These are phyloP conservation scores for Trebouxia sp. DNA, from an alignment of 139 green algal species.

Conservation along the genomic window DNA sequence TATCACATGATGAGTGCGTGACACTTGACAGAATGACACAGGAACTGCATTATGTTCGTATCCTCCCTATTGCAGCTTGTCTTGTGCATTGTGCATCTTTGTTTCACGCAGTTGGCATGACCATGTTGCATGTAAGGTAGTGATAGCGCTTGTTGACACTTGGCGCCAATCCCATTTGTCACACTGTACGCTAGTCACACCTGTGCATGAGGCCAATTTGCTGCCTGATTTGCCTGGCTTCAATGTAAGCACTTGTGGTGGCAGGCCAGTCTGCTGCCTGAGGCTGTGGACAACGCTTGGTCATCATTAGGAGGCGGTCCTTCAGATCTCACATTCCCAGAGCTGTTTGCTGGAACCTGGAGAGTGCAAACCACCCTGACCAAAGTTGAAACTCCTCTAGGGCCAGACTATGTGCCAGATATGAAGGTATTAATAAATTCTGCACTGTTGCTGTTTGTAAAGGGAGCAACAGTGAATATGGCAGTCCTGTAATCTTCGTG, in stretches of 20 bases:
- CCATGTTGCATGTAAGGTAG: too few relatives aligned
- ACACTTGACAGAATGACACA: too few relatives aligned
- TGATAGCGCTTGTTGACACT: too few relatives aligned
- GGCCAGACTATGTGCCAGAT: slow-evolving; percentile 67
- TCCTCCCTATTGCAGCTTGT: too few relatives aligned
- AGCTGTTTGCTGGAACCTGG: slow-evolving; percentile 63
- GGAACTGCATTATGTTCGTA: too few relatives aligned
- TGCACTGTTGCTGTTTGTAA: neutral
- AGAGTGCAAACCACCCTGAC: slow-evolving; percentile 56
- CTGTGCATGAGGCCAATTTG: neutral
- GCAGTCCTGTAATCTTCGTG: too few relatives aligned
- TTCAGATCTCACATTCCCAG: slow-evolving; percentile 61
- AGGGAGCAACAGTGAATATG: too few relatives aligned
- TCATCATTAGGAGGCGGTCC: slow-evolving; percentile 61
- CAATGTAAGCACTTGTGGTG: neutral
- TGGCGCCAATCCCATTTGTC: too few relatives aligned
- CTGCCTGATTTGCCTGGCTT: neutral
- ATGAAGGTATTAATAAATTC: slow-evolving; percentile 33
- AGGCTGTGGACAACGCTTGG: slow-evolving; percentile 54
- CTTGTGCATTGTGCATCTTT: too few relatives aligned
- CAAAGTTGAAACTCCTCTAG: slow-evolving; percentile 68
- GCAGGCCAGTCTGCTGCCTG: slow-evolving; percentile 46
- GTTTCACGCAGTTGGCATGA: too few relatives aligned
- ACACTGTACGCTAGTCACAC: too few relatives aligned
- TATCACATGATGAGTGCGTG: too few relatives aligned